Evolutionary conservation across 169 alveolate genomes (phyloP).

Genomic region (Plasmodium falciparum): DNA sequence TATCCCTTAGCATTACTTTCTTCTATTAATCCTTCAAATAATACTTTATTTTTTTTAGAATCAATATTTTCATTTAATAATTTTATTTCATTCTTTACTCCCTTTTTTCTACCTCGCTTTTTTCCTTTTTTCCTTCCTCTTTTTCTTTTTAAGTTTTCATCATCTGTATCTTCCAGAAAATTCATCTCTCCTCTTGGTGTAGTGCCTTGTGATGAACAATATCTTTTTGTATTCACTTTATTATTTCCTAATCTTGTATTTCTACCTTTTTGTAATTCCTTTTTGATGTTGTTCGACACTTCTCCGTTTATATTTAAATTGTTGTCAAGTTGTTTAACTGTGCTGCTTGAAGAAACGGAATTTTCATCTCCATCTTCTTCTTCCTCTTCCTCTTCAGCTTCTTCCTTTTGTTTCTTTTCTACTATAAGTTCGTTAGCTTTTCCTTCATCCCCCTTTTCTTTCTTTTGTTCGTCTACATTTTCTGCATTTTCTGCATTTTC

Average conservation of each 20-base stretch:
- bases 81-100: slow-evolving; percentile 37
- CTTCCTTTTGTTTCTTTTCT: neutral
- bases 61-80: neutral
- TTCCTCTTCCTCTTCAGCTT: neutral
- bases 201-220: neutral
- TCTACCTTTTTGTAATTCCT: neutral
- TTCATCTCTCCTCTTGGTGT: neutral
- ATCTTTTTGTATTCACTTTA: neutral
- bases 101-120: slow-evolving; percentile 55
- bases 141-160: slow-evolving; percentile 7
- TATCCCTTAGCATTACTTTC: neutral
- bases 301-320: neutral
- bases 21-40: neutral
- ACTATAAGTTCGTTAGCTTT: neutral
- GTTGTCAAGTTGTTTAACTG: neutral
- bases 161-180: neutral
- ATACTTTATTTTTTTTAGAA: neutral
- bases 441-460: too few relatives aligned
- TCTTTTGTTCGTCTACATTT: too few relatives aligned
- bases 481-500: neutral
- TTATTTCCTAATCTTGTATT: neutral
- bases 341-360: too few relatives aligned
- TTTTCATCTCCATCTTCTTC: neutral
- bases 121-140: slow-evolving; percentile 60
- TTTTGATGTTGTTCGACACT: neutral